A percentile compares a stretch with the other conserved stretches of the same genome.
These are phyloP conservation scores for Haplosporangium sp. DNA, from an alignment of 371 early-diverging fungal genomes.

Conservation along the genomic window DNA sequence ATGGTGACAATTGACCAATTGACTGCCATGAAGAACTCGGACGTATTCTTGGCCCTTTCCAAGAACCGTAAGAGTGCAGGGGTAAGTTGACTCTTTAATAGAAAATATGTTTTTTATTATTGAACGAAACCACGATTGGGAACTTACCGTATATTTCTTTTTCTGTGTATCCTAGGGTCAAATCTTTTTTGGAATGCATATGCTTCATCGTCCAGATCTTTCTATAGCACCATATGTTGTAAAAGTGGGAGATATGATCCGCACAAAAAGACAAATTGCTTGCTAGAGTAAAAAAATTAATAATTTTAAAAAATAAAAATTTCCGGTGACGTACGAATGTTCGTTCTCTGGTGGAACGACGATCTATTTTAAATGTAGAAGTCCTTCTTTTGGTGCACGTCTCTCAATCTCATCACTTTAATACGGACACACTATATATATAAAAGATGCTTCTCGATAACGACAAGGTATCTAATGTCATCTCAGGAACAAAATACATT, in stretches of 20 bases:
- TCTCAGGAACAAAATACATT: neutral
- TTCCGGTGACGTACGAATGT: too few relatives aligned
- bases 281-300: neutral
- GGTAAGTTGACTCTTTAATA: slow-evolving; percentile 10
- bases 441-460: slow-evolving; percentile 50
- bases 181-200: slow-evolving; percentile 53
- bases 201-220: slow-evolving; percentile 52
- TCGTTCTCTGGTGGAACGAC: too few relatives aligned
- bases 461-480: slow-evolving; percentile 43
- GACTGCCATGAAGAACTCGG: slow-evolving; percentile 62
- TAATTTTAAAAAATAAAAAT: neutral
- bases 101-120: neutral
- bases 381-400: neutral
- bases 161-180: slow-evolving; percentile 26
- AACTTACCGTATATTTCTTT: neutral
- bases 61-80: slow-evolving; percentile 49
- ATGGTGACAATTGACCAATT: slow-evolving; percentile 74
- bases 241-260: slow-evolving; percentile 44
- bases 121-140: neutral
- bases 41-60: slow-evolving; percentile 55
- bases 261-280: slow-evolving; percentile 11
- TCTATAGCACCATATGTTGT: slow-evolving; percentile 42
- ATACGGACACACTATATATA: too few relatives aligned
- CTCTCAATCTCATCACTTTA: neutral
- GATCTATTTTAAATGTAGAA: too few relatives aligned